Evolutionary conservation across 352 stramenopile genomes (phyloP), one percentile per base, ranked within the genome.

Genomic region (Phytophthora nicotianae): DNA sequence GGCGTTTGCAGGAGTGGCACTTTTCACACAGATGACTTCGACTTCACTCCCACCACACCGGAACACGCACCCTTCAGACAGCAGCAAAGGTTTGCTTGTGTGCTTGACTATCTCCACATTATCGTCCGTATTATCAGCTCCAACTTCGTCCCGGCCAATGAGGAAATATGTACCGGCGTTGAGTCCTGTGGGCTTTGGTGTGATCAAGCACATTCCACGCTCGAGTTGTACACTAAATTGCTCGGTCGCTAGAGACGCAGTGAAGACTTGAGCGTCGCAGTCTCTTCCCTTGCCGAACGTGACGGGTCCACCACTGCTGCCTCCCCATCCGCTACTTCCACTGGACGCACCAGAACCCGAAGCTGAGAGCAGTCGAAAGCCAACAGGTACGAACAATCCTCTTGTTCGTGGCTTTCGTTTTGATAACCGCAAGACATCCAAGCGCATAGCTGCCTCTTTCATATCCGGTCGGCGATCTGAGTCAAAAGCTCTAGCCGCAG

Each of bases 111-210:
- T 35, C 21, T 91, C 83, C 4, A 13, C 6, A 26, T 50, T 29
- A 2, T 53, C 32, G 9, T 50, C 38, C 0, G 19, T 3, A 6
- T 41, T 38, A 9, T 51, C 24, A 2, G 37, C 21, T 26, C 37
- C 40, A 40, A 37, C 14, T 32, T 69, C 59, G 24, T 89, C 73
- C 5, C 81, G 77, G 0, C 83, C 83, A 10, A 90, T 75, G 6
- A 91, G 50, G 35, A 89, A 90, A 40, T 90, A 91, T 56, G 86
- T 79, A 14, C 81, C 83, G 33, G 86, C 73, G 45, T 89, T 91
- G 45, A 90, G 78, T 2, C 83, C 83, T 17, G 77, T 73, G 13
- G 73, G 70, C 5, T 76, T 80, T 0, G 81, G 79, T 6, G 78
- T 86, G 47, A 91, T 70, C 37, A 79, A 73, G 37, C 83, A 89